Conservation (phyloP, 2,329 filamentous ascomycete genomes). For the Chrysosporium keratinophilum region DNA sequence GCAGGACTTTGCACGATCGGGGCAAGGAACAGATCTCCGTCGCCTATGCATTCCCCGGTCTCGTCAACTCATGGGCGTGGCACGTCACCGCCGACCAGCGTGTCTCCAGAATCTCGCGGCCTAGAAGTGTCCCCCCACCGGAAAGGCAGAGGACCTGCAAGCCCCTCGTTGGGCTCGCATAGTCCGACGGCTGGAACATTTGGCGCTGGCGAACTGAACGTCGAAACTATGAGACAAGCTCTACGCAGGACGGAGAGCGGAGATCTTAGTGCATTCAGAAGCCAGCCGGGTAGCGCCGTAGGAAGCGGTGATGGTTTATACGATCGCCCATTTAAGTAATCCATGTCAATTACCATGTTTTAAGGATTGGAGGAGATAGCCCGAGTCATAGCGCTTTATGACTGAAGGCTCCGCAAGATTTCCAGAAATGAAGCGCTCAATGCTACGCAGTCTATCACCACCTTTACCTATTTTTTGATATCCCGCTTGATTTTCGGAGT, state of each 20-base stretch:
- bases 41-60: conserved; percentile 36
- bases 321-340: conserved; percentile 24
- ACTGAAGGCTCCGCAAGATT: too few relatives aligned
- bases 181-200: conserved; percentile 42
- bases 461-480: too few relatives aligned
- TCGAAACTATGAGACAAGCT: conserved; percentile 90
- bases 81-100: conserved; percentile 66
- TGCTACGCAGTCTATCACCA: too few relatives aligned
- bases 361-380: too few relatives aligned
- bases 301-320: conserved; percentile 22
- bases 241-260: conserved; percentile 74
- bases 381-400: too few relatives aligned
- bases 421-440: too few relatives aligned
- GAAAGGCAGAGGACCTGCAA: conserved; percentile 49
- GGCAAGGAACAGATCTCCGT: conserved; percentile 40
- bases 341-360: too few relatives aligned
- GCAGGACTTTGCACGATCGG: conserved; percentile 49
- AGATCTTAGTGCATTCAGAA: conserved; percentile 50
- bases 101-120: conserved; percentile 62
- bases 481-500: background rate
- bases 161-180: conserved; percentile 47
- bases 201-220: conserved; percentile 59
- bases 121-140: conserved; percentile 56
- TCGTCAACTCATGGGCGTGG: conserved; percentile 52
- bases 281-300: conserved; percentile 12